phyloP scores from a whole-genome alignment of 2,329 filamentous ascomycete genomes.

The Huntiella moniliformis region DNA sequence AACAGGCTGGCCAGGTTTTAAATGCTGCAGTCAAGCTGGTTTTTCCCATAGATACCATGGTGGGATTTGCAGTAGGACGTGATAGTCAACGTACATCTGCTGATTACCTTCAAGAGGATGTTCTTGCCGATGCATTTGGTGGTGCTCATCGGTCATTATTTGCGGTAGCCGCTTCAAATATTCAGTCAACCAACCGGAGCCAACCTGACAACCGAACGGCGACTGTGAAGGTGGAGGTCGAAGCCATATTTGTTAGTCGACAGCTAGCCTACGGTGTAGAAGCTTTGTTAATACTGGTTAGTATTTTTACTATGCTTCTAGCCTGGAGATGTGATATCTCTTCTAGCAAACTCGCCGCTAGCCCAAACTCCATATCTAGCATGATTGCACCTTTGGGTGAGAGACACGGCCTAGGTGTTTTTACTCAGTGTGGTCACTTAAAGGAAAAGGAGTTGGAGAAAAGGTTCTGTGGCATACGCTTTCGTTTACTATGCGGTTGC shows the following conservation, averaged over 20 bases:
- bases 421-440: slow-evolving; percentile 2
- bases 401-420: slow-evolving; percentile 10
- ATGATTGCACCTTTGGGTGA: slow-evolving; percentile 14
- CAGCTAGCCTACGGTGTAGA: slow-evolving; percentile 18
- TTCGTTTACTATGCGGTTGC: slow-evolving; percentile 12
- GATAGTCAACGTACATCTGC: background rate
- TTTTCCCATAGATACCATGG: slow-evolving; percentile 18
- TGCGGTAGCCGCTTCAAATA: slow-evolving; percentile 14
- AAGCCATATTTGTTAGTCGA: slow-evolving; percentile 20
- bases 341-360: slow-evolving; percentile 9
- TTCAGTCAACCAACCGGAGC: background rate
- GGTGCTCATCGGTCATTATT: slow-evolving; percentile 19
- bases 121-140: slow-evolving; percentile 13
- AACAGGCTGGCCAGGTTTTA: slow-evolving; percentile 15
- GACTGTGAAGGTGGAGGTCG: slow-evolving; percentile 8
- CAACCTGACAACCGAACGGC: background rate
- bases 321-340: slow-evolving; percentile 11
- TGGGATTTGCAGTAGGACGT: slow-evolving; percentile 18
- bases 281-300: slow-evolving; percentile 14
- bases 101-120: slow-evolving; percentile 8
- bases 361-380: slow-evolving; percentile 16
- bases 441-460: background rate
- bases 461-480: slow-evolving; percentile 5
- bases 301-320: slow-evolving; percentile 11
- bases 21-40: slow-evolving; percentile 6